Evolutionary conservation across 306 rosid genomes (phyloP).

Genomic region (Vicia sativa): DNA sequence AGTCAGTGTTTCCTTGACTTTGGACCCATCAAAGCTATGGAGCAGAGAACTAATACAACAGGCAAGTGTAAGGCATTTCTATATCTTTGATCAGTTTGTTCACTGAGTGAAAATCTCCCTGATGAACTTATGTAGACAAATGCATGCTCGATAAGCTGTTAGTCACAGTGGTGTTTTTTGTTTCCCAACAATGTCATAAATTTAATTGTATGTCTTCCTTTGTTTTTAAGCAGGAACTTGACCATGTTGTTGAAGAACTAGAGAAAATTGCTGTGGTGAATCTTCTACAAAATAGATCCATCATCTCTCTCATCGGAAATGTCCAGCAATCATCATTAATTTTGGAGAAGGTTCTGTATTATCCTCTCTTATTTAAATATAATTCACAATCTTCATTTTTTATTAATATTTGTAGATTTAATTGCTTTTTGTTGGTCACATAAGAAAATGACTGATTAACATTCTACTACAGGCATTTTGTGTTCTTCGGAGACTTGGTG

Average conservation of each 20-base stretch:
- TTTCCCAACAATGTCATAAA: background rate
- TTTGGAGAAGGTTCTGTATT: conserved; percentile 78
- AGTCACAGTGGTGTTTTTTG: background rate
- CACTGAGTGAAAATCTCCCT: background rate
- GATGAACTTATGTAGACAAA: background rate
- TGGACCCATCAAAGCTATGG: conserved; percentile 92
- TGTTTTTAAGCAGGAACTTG: conserved; percentile 77
- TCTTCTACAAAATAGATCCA: conserved; percentile 91
- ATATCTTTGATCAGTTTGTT: background rate
- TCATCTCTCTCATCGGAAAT: conserved; percentile 96
- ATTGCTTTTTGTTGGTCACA: conserved; percentile 24
- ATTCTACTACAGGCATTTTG: conserved; percentile 64
- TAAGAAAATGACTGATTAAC: conserved; percentile 30
- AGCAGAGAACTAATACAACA: conserved; percentile 85
- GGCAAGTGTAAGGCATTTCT: conserved; percentile 69
- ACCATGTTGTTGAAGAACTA: conserved; percentile 91
- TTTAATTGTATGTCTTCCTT: conserved; percentile 21
- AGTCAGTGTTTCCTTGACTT: conserved; percentile 85
- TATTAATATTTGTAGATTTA: conserved; percentile 5
- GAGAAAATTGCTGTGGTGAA: conserved; percentile 94
- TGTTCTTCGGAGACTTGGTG: conserved; percentile 75
- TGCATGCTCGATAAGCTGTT: conserved; percentile 17
- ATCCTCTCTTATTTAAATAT: conserved; percentile 17
- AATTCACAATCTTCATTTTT: conserved; percentile 4
- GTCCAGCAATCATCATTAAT: conserved; percentile 90